Evolutionary conservation across 305 asterid species (phyloP), one percentile per base, ranked within the genome.

Genomic region (Fraxinus angustifolia): DNA sequence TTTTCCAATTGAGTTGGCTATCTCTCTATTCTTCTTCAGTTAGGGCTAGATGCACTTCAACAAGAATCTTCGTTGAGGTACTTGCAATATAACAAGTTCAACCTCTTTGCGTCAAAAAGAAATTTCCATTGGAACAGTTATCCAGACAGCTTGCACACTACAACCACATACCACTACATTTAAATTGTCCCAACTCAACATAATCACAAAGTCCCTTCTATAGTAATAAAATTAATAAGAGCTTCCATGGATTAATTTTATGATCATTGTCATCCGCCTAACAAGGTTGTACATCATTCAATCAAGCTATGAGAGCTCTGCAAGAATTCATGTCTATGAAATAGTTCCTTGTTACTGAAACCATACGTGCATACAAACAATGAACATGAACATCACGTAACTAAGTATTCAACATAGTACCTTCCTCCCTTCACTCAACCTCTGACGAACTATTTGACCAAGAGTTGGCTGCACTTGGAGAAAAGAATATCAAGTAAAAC

Each of bases 361-460:
- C 42, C 40, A 68, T 21, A 14, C 19, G 30, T 68, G 19, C 74
- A 68, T 68, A 68, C 10, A 68, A 68, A 8, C 40, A 68, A 68
- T 68, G 75, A 14, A 31, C 40, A 68, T 12, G 75, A 68, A 31
- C 6, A 31, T 68, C 75, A 68, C 21, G 38, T 30, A 68, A 68
- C 10, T 68, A 31, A 68, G 75, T 23, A 68, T 31, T 28, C 21
- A 33, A 73, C 67, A 8, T 5, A 68, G 42, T 81, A 94, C 98
- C 98, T 94, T 93, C 89, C 97, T 93, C 87, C 97, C 98, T 85
- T 93, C 97, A 65, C 94, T 88, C 86, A 94, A 83, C 88, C 96
- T 88, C 85, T 94, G 98, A 82, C 94, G 89, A 83, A 95, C 96
- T 77, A 92, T 87, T 85, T 93, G 98, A 74, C 92, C 90, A 50